These are phyloP conservation scores for Yamadazyma diospyri DNA, from an alignment of 1,139 yeast genomes.

Conservation along the genomic window DNA sequence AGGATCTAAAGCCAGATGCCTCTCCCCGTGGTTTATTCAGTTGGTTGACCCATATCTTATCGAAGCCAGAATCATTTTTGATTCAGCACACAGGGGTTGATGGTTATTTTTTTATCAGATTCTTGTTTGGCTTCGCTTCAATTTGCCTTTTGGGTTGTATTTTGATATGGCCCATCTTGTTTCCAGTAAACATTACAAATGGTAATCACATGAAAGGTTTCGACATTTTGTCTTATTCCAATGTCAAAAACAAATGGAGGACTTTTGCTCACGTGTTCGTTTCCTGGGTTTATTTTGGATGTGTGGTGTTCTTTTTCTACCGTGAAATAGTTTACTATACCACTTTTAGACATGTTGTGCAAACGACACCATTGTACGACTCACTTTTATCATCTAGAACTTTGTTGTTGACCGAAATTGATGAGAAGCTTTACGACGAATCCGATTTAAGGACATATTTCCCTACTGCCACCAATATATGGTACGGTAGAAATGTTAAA, in stretches of 20 bases:
- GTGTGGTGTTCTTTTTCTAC: slow-evolving; percentile 58
- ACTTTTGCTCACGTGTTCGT: slow-evolving; percentile 70
- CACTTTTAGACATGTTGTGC: slow-evolving; percentile 62
- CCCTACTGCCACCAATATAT: slow-evolving; percentile 57
- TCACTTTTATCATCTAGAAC: slow-evolving; percentile 65
- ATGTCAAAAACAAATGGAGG: slow-evolving; percentile 57
- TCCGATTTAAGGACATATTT: slow-evolving; percentile 50
- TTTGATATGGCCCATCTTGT: slow-evolving; percentile 68
- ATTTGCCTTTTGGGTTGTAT: slow-evolving; percentile 63
- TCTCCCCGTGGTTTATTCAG: slow-evolving; percentile 52
- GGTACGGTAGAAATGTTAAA: slow-evolving; percentile 61
- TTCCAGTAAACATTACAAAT: slow-evolving; percentile 86
- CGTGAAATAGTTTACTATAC: slow-evolving; percentile 68
- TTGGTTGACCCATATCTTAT: slow-evolving; percentile 53
- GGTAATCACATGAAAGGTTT: slow-evolving; percentile 58
- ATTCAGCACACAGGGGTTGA: slow-evolving; percentile 82
- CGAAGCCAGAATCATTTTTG: slow-evolving; percentile 61
- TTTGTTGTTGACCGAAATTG: slow-evolving; percentile 61
- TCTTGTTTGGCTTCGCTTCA: slow-evolving; percentile 58
- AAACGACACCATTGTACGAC: slow-evolving; percentile 70
- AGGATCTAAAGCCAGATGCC: slow-evolving; percentile 46
- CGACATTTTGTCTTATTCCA: slow-evolving; percentile 58
- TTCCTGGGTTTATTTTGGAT: slow-evolving; percentile 65
- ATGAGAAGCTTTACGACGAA: slow-evolving; percentile 47
- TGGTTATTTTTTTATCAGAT: slow-evolving; percentile 84